Evolutionary conservation across 192 early-diverging fungal species (phyloP).

Genomic region (Backusella psychrophila): DNA sequence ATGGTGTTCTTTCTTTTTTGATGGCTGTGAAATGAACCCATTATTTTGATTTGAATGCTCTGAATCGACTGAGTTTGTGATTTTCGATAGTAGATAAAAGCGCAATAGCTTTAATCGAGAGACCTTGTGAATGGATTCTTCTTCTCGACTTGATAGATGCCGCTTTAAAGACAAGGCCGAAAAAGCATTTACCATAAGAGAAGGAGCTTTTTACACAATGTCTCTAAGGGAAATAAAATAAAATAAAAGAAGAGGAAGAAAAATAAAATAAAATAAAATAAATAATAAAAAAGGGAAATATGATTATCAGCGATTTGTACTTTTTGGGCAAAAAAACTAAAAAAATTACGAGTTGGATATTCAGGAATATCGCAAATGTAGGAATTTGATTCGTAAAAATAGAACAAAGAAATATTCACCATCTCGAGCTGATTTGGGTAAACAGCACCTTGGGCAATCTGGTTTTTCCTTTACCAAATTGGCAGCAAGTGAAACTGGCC

Average conservation of each 20-base stretch:
- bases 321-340: neutral
- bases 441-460: too few species aligned
- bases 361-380: too few species aligned
- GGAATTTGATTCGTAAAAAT: too few species aligned
- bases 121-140: neutral
- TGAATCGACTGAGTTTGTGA: neutral
- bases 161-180: slow-evolving; percentile 4
- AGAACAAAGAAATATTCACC: too few species aligned
- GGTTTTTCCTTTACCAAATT: too few species aligned
- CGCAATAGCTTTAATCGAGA: neutral
- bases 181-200: slow-evolving; percentile 2
- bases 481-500: too few species aligned
- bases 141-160: neutral
- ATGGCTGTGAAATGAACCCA: neutral
- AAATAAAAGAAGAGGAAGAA: slow-evolving; percentile 1
- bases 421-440: too few species aligned
- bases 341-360: neutral
- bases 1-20: neutral
- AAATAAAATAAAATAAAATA: neutral
- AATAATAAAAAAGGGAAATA: neutral
- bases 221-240: neutral
- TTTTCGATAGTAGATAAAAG: neutral
- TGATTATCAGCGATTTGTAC: neutral
- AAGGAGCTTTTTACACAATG: neutral
- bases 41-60: neutral